phyloP scores from a whole-genome alignment of 2,329 filamentous ascomycete species.

The Claviceps quebecensis region DNA sequence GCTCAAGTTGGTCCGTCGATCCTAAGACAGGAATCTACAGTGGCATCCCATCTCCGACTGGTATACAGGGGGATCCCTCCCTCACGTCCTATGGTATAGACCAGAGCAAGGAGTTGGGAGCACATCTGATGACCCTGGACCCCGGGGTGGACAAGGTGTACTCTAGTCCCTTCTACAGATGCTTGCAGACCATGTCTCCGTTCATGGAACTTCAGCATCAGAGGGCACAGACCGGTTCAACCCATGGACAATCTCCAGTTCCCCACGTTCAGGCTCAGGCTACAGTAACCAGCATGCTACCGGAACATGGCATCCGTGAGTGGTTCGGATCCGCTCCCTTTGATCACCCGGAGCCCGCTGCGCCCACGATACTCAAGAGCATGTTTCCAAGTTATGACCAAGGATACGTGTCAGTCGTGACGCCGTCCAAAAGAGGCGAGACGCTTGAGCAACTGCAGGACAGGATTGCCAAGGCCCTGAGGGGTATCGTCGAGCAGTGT shows the following conservation, averaged over 20 bases:
- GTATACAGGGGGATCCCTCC: conserved; percentile 75
- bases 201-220: conserved; percentile 36
- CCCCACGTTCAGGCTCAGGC: neutral
- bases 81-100: conserved; percentile 75
- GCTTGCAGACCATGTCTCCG: conserved; percentile 69
- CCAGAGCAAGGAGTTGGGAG: conserved; percentile 66
- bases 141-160: conserved; percentile 67
- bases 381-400: conserved; percentile 54
- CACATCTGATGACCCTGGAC: conserved; percentile 44
- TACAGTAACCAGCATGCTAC: conserved; percentile 29
- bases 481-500: conserved; percentile 55
- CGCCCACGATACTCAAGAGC: conserved; percentile 42
- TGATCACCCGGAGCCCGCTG: conserved; percentile 67
- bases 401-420: conserved; percentile 46
- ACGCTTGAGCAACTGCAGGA: conserved; percentile 66
- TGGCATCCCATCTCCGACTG: conserved; percentile 65
- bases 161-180: conserved; percentile 75
- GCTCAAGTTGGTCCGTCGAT: conserved; percentile 80
- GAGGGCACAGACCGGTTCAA: neutral
- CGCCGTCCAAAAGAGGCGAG: conserved; percentile 62
- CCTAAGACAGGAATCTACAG: conserved; percentile 65
- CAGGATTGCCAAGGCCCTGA: conserved; percentile 57
- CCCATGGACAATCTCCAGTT: neutral
- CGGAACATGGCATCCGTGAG: conserved; percentile 54
- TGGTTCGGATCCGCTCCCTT: conserved; percentile 86